Percentiles rank a stretch among this genome's conserved stretches.
These are phyloP conservation scores for Penicillium dipodomyicola DNA, from an alignment of 495 filamentous ascomycete genomes.

Conservation along the genomic window DNA sequence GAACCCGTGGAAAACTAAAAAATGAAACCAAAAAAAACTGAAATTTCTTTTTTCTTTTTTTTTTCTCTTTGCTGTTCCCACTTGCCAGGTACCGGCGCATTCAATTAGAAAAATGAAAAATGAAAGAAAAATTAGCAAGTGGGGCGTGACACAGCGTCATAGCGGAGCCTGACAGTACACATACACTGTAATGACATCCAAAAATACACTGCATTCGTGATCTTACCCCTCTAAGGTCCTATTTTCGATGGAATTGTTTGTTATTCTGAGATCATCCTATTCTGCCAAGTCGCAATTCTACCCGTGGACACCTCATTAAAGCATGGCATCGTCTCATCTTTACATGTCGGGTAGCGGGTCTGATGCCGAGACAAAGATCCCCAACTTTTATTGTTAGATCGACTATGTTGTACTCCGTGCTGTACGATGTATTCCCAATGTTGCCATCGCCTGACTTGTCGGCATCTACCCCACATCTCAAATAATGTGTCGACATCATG, in stretches of 20 bases:
- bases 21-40: constrained; percentile 12
- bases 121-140: constrained; percentile 5
- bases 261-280: constrained; percentile 10
- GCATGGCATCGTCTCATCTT: constrained; percentile 1
- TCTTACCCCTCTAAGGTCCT: constrained; percentile 7
- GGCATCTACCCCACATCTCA: constrained; percentile 23
- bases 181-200: not conserved
- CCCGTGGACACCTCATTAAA: not conserved
- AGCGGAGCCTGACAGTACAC: constrained; percentile 11
- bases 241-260: not conserved
- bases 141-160: constrained; percentile 18
- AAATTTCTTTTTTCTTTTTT: constrained; percentile 2
- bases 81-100: constrained; percentile 10
- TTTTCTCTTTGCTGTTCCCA: not conserved
- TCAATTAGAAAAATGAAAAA: constrained; percentile 10
- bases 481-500: constrained; percentile 17
- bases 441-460: constrained; percentile 19
- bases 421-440: too few relatives aligned
- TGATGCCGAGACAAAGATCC: constrained; percentile 10
- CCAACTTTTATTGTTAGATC: too few relatives aligned
- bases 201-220: constrained; percentile 7
- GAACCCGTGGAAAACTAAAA: constrained; percentile 29
- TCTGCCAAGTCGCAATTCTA: not conserved
- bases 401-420: too few relatives aligned
- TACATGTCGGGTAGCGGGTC: constrained; percentile 2